Evolutionary conservation across 192 early-diverging fungal genomes (phyloP).

Genomic region (Helicostylum pulchrum): DNA sequence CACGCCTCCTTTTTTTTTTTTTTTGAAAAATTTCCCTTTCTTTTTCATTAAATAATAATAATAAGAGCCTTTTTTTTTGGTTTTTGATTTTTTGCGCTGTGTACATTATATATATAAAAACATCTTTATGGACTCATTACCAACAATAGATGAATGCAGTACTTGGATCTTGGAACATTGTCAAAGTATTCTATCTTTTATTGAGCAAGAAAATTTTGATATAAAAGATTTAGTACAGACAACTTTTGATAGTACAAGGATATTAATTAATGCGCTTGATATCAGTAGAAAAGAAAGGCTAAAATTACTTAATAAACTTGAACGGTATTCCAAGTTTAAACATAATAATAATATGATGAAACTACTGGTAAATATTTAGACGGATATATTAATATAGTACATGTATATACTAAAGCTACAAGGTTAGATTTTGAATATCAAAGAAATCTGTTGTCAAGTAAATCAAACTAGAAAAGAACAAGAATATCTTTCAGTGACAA

Average conservation of each 20-base stretch:
- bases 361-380: background rate
- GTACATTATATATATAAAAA: too few relatives aligned
- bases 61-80: too few relatives aligned
- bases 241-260: slow-evolving; percentile 5
- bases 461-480: background rate
- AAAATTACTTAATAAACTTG: background rate
- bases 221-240: background rate
- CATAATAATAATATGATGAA: too few relatives aligned
- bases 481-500: background rate
- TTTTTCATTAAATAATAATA: too few relatives aligned
- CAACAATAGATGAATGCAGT: background rate
- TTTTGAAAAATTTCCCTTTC: too few relatives aligned
- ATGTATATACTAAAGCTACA: background rate
- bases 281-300: background rate
- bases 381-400: background rate
- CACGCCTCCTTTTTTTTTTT: too few relatives aligned
- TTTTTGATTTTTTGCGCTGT: too few relatives aligned
- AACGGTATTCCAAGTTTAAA: too few relatives aligned
- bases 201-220: background rate
- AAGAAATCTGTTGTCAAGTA: background rate
- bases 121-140: background rate
- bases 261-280: slow-evolving; percentile 4
- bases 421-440: background rate
- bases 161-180: background rate
- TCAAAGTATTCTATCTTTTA: background rate